phyloP scores from a whole-genome alignment of 192 early-diverging fungal genomes.

The Rhizophagus sp. region DNA sequence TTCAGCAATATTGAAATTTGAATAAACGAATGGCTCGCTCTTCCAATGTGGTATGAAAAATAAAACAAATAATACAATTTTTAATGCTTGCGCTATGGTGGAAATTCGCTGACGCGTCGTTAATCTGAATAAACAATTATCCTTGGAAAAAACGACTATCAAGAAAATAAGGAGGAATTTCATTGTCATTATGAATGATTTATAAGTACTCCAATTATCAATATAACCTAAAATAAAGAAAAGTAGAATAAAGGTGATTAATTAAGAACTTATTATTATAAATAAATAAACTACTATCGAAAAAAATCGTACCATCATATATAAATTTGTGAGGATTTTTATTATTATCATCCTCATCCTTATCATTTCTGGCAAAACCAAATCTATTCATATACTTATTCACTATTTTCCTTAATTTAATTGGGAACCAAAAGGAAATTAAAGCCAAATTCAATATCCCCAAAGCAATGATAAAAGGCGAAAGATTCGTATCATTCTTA shows the following conservation, averaged over 20 bases:
- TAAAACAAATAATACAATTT: conserved; percentile 51
- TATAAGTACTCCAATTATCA: conserved; percentile 49
- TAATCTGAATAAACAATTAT: conserved; percentile 60
- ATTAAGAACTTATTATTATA: not conserved
- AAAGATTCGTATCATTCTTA: conserved; percentile 43
- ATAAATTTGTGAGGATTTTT: conserved; percentile 61
- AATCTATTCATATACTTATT: conserved; percentile 45
- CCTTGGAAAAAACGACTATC: conserved; percentile 53
- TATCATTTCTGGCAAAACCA: conserved; percentile 41
- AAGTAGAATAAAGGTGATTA: not conserved
- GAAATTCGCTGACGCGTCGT: conserved; percentile 50
- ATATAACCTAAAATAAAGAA: conserved; percentile 35
- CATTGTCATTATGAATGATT: conserved; percentile 57
- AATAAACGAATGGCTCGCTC: conserved; percentile 60
- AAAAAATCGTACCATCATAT: conserved; percentile 53
- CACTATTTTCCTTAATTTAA: conserved; percentile 38
- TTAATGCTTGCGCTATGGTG: conserved; percentile 44
- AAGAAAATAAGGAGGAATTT: conserved; percentile 53
- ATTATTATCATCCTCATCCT: conserved; percentile 49
- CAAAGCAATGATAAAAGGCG: conserved; percentile 38
- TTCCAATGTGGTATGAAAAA: conserved; percentile 58
- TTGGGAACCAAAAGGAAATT: conserved; percentile 42
- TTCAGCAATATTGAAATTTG: conserved; percentile 54
- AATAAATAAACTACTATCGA: not conserved
- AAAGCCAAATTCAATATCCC: conserved; percentile 35